Evolutionary conservation across 2,329 filamentous ascomycete genomes (phyloP).

Genomic region (Emydomyces testavorans): DNA sequence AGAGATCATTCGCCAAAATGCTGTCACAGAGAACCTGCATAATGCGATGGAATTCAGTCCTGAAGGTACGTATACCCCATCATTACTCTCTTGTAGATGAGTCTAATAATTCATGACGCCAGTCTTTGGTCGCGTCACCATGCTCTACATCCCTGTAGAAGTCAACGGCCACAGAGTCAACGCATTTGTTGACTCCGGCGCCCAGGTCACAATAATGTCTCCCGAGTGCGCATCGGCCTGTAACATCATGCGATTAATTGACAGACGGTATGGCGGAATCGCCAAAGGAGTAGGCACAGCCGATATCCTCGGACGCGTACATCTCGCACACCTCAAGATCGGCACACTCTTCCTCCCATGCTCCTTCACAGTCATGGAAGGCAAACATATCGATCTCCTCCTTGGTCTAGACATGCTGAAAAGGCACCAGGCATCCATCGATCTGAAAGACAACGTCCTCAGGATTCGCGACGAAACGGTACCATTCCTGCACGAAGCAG

Average conservation of each 20-base stretch:
- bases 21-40: slow-evolving; percentile 88
- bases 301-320: slow-evolving; percentile 85
- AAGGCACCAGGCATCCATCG: slow-evolving; percentile 84
- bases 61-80: slow-evolving; percentile 55
- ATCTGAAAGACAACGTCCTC: slow-evolving; percentile 71
- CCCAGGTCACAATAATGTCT: slow-evolving; percentile 98
- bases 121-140: slow-evolving; percentile 91
- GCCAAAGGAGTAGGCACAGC: slow-evolving; percentile 91
- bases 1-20: slow-evolving; percentile 91
- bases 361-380: slow-evolving; percentile 98
- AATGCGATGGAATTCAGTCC: slow-evolving; percentile 96
- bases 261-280: slow-evolving; percentile 81
- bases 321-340: slow-evolving; percentile 90
- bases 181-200: slow-evolving; percentile 92
- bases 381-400: slow-evolving; percentile 86
- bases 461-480: slow-evolving; percentile 83
- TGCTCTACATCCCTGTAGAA: slow-evolving; percentile 92
- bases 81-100: background rate
- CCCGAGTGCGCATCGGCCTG: slow-evolving; percentile 81
- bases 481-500: slow-evolving; percentile 78
- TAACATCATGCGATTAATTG: slow-evolving; percentile 91
- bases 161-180: slow-evolving; percentile 90
- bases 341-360: slow-evolving; percentile 77
- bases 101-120: slow-evolving; percentile 1
- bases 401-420: slow-evolving; percentile 95